phyloP scores from a whole-genome alignment of 2,329 filamentous ascomycete genomes.

The Aspergillus sp. region DNA sequence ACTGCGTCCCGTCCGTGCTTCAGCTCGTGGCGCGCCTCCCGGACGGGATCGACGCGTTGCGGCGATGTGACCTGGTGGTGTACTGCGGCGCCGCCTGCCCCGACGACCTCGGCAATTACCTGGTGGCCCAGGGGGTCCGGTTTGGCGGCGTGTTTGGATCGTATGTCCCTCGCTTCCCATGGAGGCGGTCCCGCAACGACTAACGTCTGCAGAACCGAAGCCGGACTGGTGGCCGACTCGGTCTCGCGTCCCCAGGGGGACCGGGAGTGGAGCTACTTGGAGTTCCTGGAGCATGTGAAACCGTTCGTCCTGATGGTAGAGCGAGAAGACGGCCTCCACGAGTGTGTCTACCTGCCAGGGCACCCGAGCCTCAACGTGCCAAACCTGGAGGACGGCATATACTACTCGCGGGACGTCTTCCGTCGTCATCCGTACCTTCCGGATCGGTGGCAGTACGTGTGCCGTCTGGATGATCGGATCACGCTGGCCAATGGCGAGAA shows the following conservation, averaged over 20 bases:
- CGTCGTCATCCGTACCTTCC: neutral
- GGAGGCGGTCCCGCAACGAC: neutral
- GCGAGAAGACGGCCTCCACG: slow-evolving; percentile 21
- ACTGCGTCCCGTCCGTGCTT: neutral
- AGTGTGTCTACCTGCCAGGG: slow-evolving; percentile 30
- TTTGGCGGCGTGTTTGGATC: slow-evolving; percentile 41
- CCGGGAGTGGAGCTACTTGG: slow-evolving; percentile 43
- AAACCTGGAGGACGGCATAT: neutral
- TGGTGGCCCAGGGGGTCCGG: slow-evolving; percentile 36
- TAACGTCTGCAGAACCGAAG: slow-evolving; percentile 37
- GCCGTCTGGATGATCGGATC: slow-evolving; percentile 21
- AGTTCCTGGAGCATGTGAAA: slow-evolving; percentile 35
- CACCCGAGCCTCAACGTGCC: slow-evolving; percentile 25
- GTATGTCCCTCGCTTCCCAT: slow-evolving; percentile 23
- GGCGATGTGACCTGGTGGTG: slow-evolving; percentile 39
- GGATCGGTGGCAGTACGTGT: slow-evolving; percentile 19
- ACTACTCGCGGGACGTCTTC: slow-evolving; percentile 3
- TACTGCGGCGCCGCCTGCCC: slow-evolving; percentile 42
- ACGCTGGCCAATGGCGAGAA: slow-evolving; percentile 15
- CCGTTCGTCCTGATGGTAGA: slow-evolving; percentile 40
- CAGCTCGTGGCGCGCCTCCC: neutral
- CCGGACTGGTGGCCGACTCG: slow-evolving; percentile 43
- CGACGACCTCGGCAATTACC: slow-evolving; percentile 40
- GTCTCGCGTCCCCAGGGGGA: slow-evolving; percentile 37
- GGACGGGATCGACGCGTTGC: slow-evolving; percentile 1